A percentile compares a stretch with the other conserved stretches of the same genome.
Evolutionary conservation across 169 alveolate species (phyloP).

Genomic region (Perkinsus marinus): DNA sequence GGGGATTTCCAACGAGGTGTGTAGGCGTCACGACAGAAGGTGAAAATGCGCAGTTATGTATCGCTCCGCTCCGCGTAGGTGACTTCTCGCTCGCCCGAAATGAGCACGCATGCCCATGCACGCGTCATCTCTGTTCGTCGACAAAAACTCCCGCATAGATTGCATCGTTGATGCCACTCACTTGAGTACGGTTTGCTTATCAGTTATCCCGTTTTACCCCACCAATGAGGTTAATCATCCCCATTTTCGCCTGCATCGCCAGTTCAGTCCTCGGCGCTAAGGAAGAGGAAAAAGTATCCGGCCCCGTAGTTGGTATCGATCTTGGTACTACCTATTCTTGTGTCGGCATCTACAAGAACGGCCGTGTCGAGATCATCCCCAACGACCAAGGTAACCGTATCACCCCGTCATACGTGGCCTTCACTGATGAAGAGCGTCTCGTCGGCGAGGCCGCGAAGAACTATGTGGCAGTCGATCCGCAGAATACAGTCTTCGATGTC

Average conservation of each 20-base stretch:
- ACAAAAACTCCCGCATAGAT: no score
- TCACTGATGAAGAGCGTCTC: slow-evolving; percentile 83
- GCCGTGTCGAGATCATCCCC: slow-evolving; percentile 92
- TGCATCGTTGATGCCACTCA: no score
- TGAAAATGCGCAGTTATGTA: not conserved
- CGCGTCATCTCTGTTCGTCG: no score
- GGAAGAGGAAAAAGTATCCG: slow-evolving; percentile 10
- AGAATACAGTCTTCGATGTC: slow-evolving; percentile 91
- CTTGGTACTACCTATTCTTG: slow-evolving; percentile 95
- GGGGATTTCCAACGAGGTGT: no score
- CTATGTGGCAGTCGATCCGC: slow-evolving; percentile 89
- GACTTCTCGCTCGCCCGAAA: not conserved
- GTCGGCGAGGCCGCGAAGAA: slow-evolving; percentile 96
- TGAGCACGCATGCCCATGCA: no score
- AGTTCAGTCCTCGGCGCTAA: not conserved
- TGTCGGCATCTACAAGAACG: slow-evolving; percentile 93
- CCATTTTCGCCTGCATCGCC: not conserved
- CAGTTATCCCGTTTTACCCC: not conserved
- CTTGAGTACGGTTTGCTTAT: no score
- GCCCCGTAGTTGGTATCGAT: slow-evolving; percentile 93
- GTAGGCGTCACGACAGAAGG: not conserved
- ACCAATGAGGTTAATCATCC: not conserved
- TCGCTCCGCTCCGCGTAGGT: not conserved
- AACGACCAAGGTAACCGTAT: slow-evolving; percentile 81
- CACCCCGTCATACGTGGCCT: slow-evolving; percentile 92